Conservation (phyloP, 257 asterid species). For the Petunia axillaris region DNA sequence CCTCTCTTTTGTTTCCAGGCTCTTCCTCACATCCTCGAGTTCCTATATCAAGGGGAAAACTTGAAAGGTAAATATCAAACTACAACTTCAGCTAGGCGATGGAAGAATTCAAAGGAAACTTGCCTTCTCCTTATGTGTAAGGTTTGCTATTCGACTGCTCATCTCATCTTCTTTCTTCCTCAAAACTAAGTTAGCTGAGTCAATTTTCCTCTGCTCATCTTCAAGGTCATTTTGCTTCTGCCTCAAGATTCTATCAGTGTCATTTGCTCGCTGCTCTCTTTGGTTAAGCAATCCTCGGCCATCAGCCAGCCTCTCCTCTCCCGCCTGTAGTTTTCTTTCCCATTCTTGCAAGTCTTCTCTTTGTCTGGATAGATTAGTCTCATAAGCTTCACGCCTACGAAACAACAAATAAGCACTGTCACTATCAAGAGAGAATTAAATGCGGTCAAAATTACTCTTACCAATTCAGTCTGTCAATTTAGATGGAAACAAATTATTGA, state of each 20-base stretch:
- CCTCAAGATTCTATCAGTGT: conserved; percentile 66
- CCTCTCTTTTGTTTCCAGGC: conserved; percentile 72
- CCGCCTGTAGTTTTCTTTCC: conserved; percentile 79
- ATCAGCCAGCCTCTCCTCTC: conserved; percentile 88
- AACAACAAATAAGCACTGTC: background rate
- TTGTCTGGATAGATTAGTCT: conserved; percentile 64
- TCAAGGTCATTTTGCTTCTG: conserved; percentile 76
- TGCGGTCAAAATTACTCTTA: background rate
- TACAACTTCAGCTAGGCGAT: background rate
- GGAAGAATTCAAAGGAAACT: conserved; percentile 33
- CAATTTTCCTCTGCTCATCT: conserved; percentile 69
- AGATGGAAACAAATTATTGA: background rate
- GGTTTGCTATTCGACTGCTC: conserved; percentile 54
- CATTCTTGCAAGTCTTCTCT: conserved; percentile 89
- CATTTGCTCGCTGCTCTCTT: conserved; percentile 92
- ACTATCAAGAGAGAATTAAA: conserved; percentile 31
- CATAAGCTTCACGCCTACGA: conserved; percentile 73
- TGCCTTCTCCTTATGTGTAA: conserved; percentile 75
- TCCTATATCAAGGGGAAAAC: conserved; percentile 60
- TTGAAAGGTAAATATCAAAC: background rate
- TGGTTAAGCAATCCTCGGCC: conserved; percentile 82
- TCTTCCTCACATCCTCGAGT: conserved; percentile 56
- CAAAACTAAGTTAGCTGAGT: conserved; percentile 54
- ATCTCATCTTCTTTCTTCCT: conserved; percentile 83
- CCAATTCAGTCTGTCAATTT: background rate